These are phyloP conservation scores for Trichoderma parareesei DNA, from an alignment of 495 filamentous ascomycete species.

Conservation along the genomic window DNA sequence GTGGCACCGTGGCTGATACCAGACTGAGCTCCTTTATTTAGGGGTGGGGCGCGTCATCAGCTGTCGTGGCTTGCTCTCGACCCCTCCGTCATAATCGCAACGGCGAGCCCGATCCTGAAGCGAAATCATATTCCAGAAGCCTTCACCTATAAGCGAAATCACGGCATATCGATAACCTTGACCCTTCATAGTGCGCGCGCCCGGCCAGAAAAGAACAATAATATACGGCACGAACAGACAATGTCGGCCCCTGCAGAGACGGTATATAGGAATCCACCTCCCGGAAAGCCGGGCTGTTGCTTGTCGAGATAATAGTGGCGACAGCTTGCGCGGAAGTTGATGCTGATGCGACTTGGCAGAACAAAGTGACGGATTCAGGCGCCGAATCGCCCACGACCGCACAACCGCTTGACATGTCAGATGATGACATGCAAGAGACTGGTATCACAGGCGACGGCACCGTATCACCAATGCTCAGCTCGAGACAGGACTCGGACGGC, in stretches of 20 bases:
- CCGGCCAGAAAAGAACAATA: background rate
- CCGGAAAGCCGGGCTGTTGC: background rate
- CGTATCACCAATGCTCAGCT: conserved; percentile 3
- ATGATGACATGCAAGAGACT: conserved; percentile 66
- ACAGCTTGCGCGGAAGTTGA: conserved; percentile 3
- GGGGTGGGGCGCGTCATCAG: conserved; percentile 6
- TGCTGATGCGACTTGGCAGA: conserved; percentile 17
- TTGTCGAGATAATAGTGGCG: background rate
- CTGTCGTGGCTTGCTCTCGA: conserved; percentile 2
- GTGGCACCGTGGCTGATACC: background rate
- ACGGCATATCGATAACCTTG: background rate
- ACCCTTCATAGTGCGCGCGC: background rate
- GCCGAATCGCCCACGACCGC: conserved; percentile 83
- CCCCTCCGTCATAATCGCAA: conserved; percentile 10
- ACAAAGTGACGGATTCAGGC: conserved; percentile 19
- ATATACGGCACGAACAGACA: background rate
- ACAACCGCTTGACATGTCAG: conserved; percentile 75
- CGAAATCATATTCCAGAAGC: background rate
- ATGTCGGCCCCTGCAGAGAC: conserved; percentile 2
- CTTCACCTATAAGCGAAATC: background rate
- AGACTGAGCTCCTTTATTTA: conserved; percentile 3
- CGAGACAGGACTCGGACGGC: background rate
- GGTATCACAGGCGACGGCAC: conserved; percentile 32
- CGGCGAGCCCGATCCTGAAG: conserved; percentile 1
- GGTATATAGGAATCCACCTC: background rate